Base-by-base conservation (phyloP, 2,329 filamentous ascomycete genomes). In the Monosporascus sp. region DNA sequence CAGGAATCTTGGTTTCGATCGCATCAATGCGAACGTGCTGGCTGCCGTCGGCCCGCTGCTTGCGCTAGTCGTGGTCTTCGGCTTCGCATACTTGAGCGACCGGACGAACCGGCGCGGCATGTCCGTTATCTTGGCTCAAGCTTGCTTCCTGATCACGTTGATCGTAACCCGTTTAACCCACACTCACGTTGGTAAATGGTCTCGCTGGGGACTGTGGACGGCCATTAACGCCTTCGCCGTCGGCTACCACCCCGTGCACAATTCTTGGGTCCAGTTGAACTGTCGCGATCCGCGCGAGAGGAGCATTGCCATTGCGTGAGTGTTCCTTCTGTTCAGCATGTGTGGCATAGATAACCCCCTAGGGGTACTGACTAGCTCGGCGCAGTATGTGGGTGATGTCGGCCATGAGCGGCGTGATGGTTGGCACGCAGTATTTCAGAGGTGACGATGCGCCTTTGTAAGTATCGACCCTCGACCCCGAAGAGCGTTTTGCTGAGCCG, bases 261-360 rank as follows among this genome's bases (percentile, higher is more conserved):
- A 80, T 61, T 71, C 75, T 0, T 81, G 77, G 78, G 66, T 78
- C 19, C 76, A 79, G 59, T 64, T 80, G 7, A 81, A 81, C 57
- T 80, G 78, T 57, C 67, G 65, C 16, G 73, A 74, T 19, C 60
- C 73, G 0, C 63, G 71, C 5, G 77, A 79, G 60, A 63, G 76
- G 51, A 80, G 75, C 55, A 76, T 81, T 49, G 70, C 67, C 20
- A 73, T 81, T 47, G 77, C 78, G 68, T 77, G 58, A 58, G 74
- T 63, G 27, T 35, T 6, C 6, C 5, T 22, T 24, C 35, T 38
- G 2, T 40, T 22, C 14, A 5, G 3, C 14, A 52, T 11, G 9
- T 1, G 4, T 14, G 31, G 31, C 14, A 35, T 35, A 11, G 9
- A 14, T 5, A 11, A 35, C 31, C 9, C 31, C 31, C 5, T 14